These are phyloP conservation scores for Colletotrichum sp. DNA, from an alignment of 2,329 filamentous ascomycete genomes.

Conservation along the genomic window DNA sequence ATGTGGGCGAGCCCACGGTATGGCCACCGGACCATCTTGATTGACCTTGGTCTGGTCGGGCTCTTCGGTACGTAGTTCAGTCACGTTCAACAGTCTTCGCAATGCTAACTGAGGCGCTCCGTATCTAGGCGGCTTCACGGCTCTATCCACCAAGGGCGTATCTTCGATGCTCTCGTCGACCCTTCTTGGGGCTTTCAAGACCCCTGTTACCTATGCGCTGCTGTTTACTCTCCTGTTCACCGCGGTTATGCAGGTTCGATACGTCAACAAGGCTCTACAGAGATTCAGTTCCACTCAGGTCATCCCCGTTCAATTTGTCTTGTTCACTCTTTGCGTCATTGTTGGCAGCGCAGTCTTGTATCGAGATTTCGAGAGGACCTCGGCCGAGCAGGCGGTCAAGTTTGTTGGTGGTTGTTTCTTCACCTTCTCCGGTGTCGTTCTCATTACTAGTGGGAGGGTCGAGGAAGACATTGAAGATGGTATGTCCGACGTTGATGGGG, in stretches of 20 bases:
- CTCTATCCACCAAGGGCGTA: constrained; percentile 93
- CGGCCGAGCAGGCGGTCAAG: constrained; percentile 74
- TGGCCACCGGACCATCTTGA: constrained; percentile 85
- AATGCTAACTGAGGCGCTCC: not conserved
- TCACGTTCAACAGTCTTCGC: not conserved
- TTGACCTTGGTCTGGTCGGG: constrained; percentile 91
- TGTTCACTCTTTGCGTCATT: constrained; percentile 96
- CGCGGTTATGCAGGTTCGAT: constrained; percentile 95
- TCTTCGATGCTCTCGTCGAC: constrained; percentile 94
- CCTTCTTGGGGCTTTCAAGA: constrained; percentile 86
- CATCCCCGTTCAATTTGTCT: constrained; percentile 96
- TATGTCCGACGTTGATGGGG: constrained; percentile 61
- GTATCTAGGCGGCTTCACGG: constrained; percentile 85
- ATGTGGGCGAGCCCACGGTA: constrained; percentile 85
- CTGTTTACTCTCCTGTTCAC: constrained; percentile 79
- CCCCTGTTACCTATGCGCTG: constrained; percentile 90
- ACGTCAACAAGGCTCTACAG: constrained; percentile 87
- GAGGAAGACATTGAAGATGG: constrained; percentile 62
- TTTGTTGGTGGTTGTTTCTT: constrained; percentile 90
- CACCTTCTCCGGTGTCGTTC: constrained; percentile 96
- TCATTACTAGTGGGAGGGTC: constrained; percentile 86
- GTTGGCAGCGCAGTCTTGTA: constrained; percentile 92
- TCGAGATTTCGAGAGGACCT: constrained; percentile 89
- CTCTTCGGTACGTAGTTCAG: constrained; percentile 73
- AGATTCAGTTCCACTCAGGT: constrained; percentile 97